Evolutionary conservation across 805 yeast genomes (phyloP).

Genomic region (Yamadazyma insecticola): DNA sequence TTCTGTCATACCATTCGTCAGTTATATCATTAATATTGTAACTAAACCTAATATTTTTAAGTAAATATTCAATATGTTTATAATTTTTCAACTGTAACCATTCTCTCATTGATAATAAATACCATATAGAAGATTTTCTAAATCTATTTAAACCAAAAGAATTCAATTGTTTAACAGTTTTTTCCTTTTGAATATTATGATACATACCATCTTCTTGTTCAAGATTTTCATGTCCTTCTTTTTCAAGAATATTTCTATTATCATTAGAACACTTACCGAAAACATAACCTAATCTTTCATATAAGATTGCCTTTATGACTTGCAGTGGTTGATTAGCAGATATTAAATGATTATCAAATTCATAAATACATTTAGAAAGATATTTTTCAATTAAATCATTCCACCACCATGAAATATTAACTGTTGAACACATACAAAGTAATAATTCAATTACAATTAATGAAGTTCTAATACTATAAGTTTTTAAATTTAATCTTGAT

Average conservation of each 20-base stretch:
- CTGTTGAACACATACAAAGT: constrained; percentile 40
- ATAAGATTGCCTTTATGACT: constrained; percentile 42
- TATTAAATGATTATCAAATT: constrained; percentile 38
- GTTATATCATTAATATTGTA: constrained; percentile 15
- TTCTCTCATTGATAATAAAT: constrained; percentile 66
- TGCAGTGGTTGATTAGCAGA: constrained; percentile 38
- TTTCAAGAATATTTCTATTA: background rate
- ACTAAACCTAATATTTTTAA: constrained; percentile 21
- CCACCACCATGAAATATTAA: constrained; percentile 43
- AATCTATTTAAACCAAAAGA: constrained; percentile 53
- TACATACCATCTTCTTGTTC: constrained; percentile 28
- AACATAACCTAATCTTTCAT: constrained; percentile 38
- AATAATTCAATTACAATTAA: constrained; percentile 70
- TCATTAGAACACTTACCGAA: constrained; percentile 40
- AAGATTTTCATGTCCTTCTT: background rate
- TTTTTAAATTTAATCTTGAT: constrained; percentile 64
- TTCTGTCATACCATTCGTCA: constrained; percentile 30
- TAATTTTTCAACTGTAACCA: constrained; percentile 41
- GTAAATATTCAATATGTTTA: constrained; percentile 20
- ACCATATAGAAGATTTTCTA: constrained; percentile 78
- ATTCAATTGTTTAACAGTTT: constrained; percentile 30
- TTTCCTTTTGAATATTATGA: constrained; percentile 31
- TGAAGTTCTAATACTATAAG: constrained; percentile 66
- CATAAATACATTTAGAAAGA: constrained; percentile 42
- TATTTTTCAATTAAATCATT: constrained; percentile 39